phyloP scores from a whole-genome alignment of 2,329 filamentous ascomycete genomes.

The Neurospora sp. region DNA sequence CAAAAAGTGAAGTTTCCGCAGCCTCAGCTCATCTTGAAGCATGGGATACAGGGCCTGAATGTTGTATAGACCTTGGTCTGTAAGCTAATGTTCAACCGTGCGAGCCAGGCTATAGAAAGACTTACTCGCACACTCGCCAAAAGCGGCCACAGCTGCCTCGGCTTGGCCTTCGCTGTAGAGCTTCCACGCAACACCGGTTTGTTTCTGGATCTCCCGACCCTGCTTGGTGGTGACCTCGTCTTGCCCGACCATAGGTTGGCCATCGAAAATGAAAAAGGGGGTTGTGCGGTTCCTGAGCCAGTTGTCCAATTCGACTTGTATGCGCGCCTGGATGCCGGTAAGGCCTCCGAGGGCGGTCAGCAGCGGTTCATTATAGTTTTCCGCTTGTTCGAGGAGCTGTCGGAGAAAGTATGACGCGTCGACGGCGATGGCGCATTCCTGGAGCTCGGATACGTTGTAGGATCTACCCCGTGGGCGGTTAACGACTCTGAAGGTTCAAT shows the following conservation, averaged over 20 bases:
- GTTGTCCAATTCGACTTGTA: constrained; percentile 64
- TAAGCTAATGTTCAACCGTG: constrained; percentile 19
- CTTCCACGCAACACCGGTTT: constrained; percentile 73
- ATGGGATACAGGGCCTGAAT: constrained; percentile 66
- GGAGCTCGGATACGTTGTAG: constrained; percentile 51
- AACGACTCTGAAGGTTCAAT: neutral
- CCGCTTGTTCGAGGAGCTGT: constrained; percentile 60
- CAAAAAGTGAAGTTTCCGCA: constrained; percentile 61
- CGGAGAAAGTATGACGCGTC: constrained; percentile 81
- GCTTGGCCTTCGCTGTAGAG: constrained; percentile 76
- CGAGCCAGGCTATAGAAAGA: neutral
- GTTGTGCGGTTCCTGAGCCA: constrained; percentile 61
- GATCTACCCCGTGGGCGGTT: neutral
- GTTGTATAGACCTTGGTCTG: constrained; percentile 52
- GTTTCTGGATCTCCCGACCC: constrained; percentile 54
- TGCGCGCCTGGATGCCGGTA: constrained; percentile 65
- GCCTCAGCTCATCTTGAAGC: constrained; percentile 63
- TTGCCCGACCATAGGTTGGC: constrained; percentile 67
- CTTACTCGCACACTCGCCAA: constrained; percentile 66
- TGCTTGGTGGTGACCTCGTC: constrained; percentile 58
- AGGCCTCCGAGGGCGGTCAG: constrained; percentile 82
- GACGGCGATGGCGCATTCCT: constrained; percentile 67
- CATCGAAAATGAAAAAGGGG: constrained; percentile 89
- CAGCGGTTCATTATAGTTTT: constrained; percentile 71
- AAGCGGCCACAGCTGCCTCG: constrained; percentile 72